A percentile compares a stretch with the other conserved stretches of the same genome.
phyloP scores from a whole-genome alignment of 2,329 filamentous ascomycete species.

The Aspergillus felis region DNA sequence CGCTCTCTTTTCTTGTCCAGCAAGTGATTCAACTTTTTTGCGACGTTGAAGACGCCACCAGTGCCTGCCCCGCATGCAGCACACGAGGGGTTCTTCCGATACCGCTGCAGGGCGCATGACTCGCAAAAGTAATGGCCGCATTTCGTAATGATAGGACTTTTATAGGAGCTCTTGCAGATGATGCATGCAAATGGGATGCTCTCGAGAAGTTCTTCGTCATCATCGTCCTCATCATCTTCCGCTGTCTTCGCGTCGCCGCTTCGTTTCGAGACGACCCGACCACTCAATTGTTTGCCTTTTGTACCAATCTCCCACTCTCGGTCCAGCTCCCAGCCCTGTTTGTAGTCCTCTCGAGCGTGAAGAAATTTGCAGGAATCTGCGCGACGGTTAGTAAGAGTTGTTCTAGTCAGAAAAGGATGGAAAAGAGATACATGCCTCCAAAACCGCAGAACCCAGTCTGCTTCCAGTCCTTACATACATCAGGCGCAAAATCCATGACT shows the following conservation, averaged over 20 bases:
- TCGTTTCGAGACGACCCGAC: slow-evolving; percentile 47
- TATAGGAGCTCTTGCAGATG: slow-evolving; percentile 77
- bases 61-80: slow-evolving; percentile 82
- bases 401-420: not conserved
- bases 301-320: slow-evolving; percentile 85
- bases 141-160: slow-evolving; percentile 75
- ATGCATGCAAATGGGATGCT: slow-evolving; percentile 87
- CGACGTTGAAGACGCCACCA: slow-evolving; percentile 82
- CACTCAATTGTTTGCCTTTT: slow-evolving; percentile 50
- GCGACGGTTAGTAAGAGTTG: not conserved
- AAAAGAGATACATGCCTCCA: slow-evolving; percentile 35
- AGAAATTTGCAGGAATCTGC: slow-evolving; percentile 69
- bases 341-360: slow-evolving; percentile 61
- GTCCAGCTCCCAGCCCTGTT: slow-evolving; percentile 94
- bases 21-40: slow-evolving; percentile 76
- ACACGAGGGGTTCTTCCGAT: slow-evolving; percentile 81
- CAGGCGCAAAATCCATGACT: slow-evolving; percentile 82
- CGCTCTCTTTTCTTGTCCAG: slow-evolving; percentile 66
- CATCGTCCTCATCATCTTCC: slow-evolving; percentile 49
- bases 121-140: slow-evolving; percentile 98
- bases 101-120: slow-evolving; percentile 78
- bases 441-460: slow-evolving; percentile 69
- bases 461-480: slow-evolving; percentile 94
- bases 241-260: slow-evolving; percentile 43
- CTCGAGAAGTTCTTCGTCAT: slow-evolving; percentile 70